Evolutionary conservation across 768 basidiomycete genomes (phyloP).

Genomic region (Boletus rubropictus): DNA sequence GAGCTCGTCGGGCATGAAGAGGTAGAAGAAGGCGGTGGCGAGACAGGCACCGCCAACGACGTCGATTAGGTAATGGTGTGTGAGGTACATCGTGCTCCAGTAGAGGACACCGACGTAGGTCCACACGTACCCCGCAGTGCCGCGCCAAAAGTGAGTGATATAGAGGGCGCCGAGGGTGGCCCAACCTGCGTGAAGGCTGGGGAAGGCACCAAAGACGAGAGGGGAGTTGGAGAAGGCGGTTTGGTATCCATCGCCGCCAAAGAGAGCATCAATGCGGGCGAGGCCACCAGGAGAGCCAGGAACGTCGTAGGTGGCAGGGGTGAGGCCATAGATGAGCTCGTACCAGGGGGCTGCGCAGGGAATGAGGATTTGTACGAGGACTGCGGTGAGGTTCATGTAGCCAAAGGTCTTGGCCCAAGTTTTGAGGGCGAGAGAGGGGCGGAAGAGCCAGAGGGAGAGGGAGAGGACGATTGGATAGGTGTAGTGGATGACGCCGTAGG

Average conservation of each 20-base stretch:
- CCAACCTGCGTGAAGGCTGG: slow-evolving; percentile 84
- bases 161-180: slow-evolving; percentile 92
- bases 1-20: slow-evolving; percentile 79
- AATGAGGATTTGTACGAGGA: slow-evolving; percentile 79
- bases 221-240: slow-evolving; percentile 80
- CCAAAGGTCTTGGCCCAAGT: slow-evolving; percentile 87
- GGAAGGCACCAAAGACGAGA: slow-evolving; percentile 95
- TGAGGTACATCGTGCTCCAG: slow-evolving; percentile 99
- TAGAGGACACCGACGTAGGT: slow-evolving; percentile 80
- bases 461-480: slow-evolving; percentile 81
- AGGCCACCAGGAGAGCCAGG: slow-evolving; percentile 91
- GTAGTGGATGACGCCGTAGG: slow-evolving; percentile 95
- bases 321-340: slow-evolving; percentile 93
- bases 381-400: slow-evolving; percentile 87
- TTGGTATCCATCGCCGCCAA: slow-evolving; percentile 72
- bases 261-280: slow-evolving; percentile 84
- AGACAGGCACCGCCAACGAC: slow-evolving; percentile 92
- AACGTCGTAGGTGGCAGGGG: slow-evolving; percentile 89
- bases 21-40: slow-evolving; percentile 80
- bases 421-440: slow-evolving; percentile 70
- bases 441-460: slow-evolving; percentile 84
- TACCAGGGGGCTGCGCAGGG: slow-evolving; percentile 98
- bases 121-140: slow-evolving; percentile 64
- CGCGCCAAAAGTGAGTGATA: slow-evolving; percentile 91
- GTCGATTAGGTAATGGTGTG: slow-evolving; percentile 98